Conservation (phyloP, 768 basidiomycete species). For the Macrolepiota dolichaula region DNA sequence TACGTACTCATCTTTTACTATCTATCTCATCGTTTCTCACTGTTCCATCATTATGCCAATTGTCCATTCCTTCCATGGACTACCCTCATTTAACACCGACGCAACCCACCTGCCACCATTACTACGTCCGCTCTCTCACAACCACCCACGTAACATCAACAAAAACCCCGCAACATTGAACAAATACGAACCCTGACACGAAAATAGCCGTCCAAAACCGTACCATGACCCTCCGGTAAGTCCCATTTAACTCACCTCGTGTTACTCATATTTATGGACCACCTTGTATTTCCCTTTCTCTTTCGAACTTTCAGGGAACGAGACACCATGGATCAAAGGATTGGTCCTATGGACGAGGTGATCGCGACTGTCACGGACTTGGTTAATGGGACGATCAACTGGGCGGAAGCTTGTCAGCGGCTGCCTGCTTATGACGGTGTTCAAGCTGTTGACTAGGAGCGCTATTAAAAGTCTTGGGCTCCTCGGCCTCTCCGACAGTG, state of each 20-base stretch:
- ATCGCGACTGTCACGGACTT: conserved; percentile 77
- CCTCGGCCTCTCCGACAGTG: not conserved
- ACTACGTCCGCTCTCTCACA: not conserved
- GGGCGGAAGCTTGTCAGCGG: conserved; percentile 69
- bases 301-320: conserved; percentile 62
- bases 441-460: conserved; percentile 68
- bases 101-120: not conserved
- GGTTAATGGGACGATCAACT: conserved; percentile 69
- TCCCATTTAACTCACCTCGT: conserved; percentile 16
- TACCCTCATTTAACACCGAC: not conserved
- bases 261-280: conserved; percentile 3
- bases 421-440: conserved; percentile 84
- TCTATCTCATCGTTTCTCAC: not conserved
- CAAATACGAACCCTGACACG: conserved; percentile 1
- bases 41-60: not conserved
- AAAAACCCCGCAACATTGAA: not conserved
- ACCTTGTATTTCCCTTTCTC: conserved; percentile 2
- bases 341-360: conserved; percentile 88
- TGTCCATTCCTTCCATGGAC: not conserved
- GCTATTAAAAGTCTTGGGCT: not conserved
- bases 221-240: conserved; percentile 92
- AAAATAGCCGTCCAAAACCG: conserved; percentile 79
- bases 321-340: conserved; percentile 90
- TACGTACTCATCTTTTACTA: conserved; percentile 25
- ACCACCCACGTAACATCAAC: not conserved